These are phyloP conservation scores for Eimeria necatrix DNA, from an alignment of 169 alveolate species.

Conservation along the genomic window DNA sequence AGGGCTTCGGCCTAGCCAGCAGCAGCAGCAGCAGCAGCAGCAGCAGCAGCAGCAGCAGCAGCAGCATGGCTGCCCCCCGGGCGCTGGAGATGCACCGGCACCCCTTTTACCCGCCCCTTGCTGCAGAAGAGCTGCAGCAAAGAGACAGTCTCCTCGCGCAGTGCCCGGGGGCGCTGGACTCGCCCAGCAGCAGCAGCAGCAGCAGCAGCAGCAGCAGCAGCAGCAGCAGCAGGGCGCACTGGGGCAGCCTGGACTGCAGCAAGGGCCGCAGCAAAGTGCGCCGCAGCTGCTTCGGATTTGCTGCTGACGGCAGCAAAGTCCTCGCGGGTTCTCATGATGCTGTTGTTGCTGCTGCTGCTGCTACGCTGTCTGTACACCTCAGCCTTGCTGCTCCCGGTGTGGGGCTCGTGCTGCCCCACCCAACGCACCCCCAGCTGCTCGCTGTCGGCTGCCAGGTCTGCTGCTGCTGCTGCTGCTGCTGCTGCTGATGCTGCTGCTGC, in stretches of 20 bases:
- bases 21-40: slow-evolving; percentile 3
- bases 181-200: background rate
- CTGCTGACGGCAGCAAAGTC: slow-evolving; percentile 21
- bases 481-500: background rate
- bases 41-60: background rate
- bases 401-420: background rate
- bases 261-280: background rate
- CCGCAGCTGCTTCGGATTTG: slow-evolving; percentile 22
- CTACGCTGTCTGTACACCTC: slow-evolving; percentile 7
- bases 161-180: background rate
- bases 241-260: background rate
- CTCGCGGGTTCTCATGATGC: background rate
- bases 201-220: background rate
- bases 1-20: background rate
- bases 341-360: slow-evolving; percentile 7
- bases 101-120: background rate
- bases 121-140: background rate
- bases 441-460: slow-evolving; percentile 9
- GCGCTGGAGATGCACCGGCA: slow-evolving; percentile 7
- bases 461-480: background rate
- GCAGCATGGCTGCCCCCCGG: background rate
- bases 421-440: background rate
- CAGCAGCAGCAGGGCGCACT: background rate
- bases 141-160: slow-evolving; percentile 29
- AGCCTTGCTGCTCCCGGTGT: background rate